A percentile compares a stretch with the other conserved stretches of the same genome.
These are phyloP conservation scores for carrot (Daucus carota) DNA, from an alignment of 129 eudicot genomes.

Conservation along the genomic window DH1_v3.0 NC_030389.2:44464501-44465000, in stretches of 20 bases:
- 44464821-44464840: background rate
- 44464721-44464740: background rate
- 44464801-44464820: background rate
- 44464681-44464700: background rate
- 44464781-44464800: no score
- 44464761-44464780: background rate
- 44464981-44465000: conserved; percentile 61
- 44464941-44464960: background rate
- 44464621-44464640: background rate
- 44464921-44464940: background rate
- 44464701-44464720: background rate
- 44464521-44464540: conserved; percentile 37
- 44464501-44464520: conserved; percentile 98
- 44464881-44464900: background rate
- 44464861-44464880: background rate
- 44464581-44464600: no score
- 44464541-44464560: conserved; percentile 10
- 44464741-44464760: background rate
- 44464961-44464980: background rate
- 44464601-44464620: no score
- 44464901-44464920: background rate
- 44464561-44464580: background rate
- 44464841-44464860: background rate
- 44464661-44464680: background rate
- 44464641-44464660: background rate